Evolutionary conservation across 352 stramenopile genomes (phyloP), one percentile per base, ranked within the genome.

Genomic region (Phytopythium cucurbitacearum): DNA sequence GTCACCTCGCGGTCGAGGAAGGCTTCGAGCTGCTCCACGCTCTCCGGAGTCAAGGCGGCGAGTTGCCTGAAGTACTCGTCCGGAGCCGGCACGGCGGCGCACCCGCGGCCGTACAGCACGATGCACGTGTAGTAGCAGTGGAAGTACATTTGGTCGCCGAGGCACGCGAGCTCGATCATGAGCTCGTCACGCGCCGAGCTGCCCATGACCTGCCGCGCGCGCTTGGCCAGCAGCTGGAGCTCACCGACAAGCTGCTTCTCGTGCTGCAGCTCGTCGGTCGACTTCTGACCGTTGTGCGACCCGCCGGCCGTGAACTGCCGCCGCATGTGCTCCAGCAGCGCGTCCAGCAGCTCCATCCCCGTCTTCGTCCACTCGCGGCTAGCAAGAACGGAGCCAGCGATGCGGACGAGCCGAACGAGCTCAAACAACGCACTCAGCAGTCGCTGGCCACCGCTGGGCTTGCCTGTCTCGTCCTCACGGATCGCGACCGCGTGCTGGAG

Each of bases 91-190:
- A 93, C 78, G 3, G 76, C 74, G 1, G 66, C 76, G 44, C 76
- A 89, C 1, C 64, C 68, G 36, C 82, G 77, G 40, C 82, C 80
- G 40, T 88, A 89, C 40, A 93, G 58, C n/a, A 86, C 73, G 15
- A 93, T 68, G 13, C 65, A 66, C 35, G 76, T 66, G 52, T 91
- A 88, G 64, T 93, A 89, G 42, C 69, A 74, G 39, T 80, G 68
- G 59, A 91, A 93, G 76, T 91, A 93, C 82, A 93, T 89, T 36
- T 81, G 67, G 42, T 93, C 82, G 21, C 67, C 82, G 7, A 71
- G 53, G 56, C 74, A 89, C 6, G 80, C 74, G 42, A 91, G 60
- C n/a, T 69, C 57, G 32, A 93, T 86, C 9, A 69, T 67, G 40
- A 86, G 53, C 33, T 83, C 65, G 49, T 87, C 75, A n/a, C 80